phyloP scores from a whole-genome alignment of 106 monocot species.

The Platanthera zijinensis region DNA sequence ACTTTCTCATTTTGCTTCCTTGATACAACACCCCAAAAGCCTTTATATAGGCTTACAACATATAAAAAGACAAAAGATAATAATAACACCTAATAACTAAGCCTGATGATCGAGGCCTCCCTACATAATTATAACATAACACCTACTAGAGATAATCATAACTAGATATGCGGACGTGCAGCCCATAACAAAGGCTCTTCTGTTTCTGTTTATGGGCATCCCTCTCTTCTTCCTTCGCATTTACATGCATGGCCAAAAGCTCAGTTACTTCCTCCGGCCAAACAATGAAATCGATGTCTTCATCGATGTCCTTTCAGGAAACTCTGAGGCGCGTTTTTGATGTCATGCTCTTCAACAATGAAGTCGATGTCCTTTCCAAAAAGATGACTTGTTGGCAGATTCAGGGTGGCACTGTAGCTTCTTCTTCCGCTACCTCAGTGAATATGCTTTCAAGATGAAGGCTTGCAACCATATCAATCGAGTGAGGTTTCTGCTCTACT shows the following conservation, averaged over 20 bases:
- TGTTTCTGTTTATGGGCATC: conserved; percentile 48
- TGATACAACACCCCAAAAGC: no score
- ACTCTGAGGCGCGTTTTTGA: conserved; percentile 80
- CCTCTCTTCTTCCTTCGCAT: conserved; percentile 47
- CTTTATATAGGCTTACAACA: no score
- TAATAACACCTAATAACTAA: no score
- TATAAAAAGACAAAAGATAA: no score
- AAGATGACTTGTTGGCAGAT: conserved; percentile 52
- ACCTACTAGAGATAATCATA: no score
- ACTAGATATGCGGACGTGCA: no score
- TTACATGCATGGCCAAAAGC: conserved; percentile 72
- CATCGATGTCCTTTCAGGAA: conserved; percentile 72
- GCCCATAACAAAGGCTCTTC: conserved; percentile 1
- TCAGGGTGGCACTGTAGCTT: conserved; percentile 96
- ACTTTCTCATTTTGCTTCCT: no score
- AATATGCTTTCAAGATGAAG: conserved; percentile 85
- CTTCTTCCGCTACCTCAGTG: conserved; percentile 57
- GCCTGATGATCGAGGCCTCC: no score
- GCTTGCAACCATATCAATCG: conserved; percentile 83
- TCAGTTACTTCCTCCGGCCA: conserved; percentile 75
- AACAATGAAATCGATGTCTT: conserved; percentile 41
- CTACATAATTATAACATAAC: no score
- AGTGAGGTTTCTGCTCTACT: conserved; percentile 33
- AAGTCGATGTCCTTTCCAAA: conserved; percentile 75
- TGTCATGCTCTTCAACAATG: conserved; percentile 88